Evolutionary conservation across 2,329 filamentous ascomycete genomes (phyloP).

Genomic region (Cordyceps militaris): DNA sequence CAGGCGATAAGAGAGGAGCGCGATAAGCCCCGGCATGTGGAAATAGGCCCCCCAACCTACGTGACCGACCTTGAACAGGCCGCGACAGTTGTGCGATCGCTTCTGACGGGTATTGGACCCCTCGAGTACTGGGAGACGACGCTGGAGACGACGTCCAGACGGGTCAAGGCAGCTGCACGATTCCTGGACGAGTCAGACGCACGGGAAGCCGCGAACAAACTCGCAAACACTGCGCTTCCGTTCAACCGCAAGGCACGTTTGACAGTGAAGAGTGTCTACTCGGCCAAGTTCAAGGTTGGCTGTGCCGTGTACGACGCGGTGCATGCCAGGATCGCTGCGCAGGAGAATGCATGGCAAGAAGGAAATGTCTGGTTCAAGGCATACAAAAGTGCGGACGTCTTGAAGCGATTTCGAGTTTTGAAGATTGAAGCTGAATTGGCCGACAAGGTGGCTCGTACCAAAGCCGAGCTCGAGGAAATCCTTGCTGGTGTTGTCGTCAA

Average conservation of each 20-base stretch:
- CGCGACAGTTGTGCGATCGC: conserved; percentile 21
- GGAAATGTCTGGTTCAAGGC: conserved; percentile 22
- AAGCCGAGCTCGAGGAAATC: conserved; percentile 25
- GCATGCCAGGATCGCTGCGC: conserved; percentile 21
- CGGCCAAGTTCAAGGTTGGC: conserved; percentile 32
- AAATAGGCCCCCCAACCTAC: background rate
- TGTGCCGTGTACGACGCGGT: conserved; percentile 27
- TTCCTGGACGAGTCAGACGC: conserved; percentile 34
- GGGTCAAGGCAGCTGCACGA: conserved; percentile 31
- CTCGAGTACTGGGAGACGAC: conserved; percentile 29
- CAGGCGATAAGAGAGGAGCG: background rate
- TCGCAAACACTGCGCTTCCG: conserved; percentile 30
- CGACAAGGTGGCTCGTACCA: conserved; percentile 26
- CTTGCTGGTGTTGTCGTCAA: conserved; percentile 26
- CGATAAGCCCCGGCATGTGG: background rate
- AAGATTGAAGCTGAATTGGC: conserved; percentile 31
- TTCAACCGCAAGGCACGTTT: conserved; percentile 27
- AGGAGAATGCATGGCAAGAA: conserved; percentile 24
- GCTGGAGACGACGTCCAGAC: conserved; percentile 21
- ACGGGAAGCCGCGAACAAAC: conserved; percentile 42
- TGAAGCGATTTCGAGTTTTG: conserved; percentile 23
- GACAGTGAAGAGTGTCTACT: conserved; percentile 29
- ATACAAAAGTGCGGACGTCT: background rate
- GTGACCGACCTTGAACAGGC: conserved; percentile 29
- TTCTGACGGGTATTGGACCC: conserved; percentile 25